phyloP scores from a whole-genome alignment of 768 basidiomycete species.

The Suillus decipiens region DNA sequence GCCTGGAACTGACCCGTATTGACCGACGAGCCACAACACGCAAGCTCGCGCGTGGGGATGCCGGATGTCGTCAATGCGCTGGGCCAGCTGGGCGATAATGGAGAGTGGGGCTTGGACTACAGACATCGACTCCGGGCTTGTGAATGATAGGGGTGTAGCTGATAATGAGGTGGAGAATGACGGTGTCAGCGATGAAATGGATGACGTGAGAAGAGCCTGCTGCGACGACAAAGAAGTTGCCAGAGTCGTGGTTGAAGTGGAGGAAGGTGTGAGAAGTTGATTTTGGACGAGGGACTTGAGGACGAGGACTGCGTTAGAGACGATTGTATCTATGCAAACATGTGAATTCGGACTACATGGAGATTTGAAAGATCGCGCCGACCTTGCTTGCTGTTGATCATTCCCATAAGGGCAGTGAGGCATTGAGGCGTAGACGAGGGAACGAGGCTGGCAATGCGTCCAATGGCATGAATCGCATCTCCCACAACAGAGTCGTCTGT shows the following conservation, averaged over 20 bases:
- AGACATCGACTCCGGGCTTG: conserved; percentile 11
- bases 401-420: conserved; percentile 70
- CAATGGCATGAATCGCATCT: conserved; percentile 77
- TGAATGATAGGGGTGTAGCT: conserved; percentile 21
- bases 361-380: conserved; percentile 23
- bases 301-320: conserved; percentile 80
- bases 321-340: conserved; percentile 62
- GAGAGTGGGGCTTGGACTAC: conserved; percentile 47
- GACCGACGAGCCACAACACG: conserved; percentile 91
- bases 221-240: conserved; percentile 8
- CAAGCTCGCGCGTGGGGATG: conserved; percentile 84
- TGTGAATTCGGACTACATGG: not conserved
- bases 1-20: conserved; percentile 60
- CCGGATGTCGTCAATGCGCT: conserved; percentile 74
- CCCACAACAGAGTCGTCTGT: conserved; percentile 69
- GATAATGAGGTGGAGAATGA: not conserved
- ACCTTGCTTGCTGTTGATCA: conserved; percentile 82
- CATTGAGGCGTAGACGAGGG: conserved; percentile 74
- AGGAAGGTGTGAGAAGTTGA: conserved; percentile 45
- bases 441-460: conserved; percentile 66
- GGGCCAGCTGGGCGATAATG: conserved; percentile 80
- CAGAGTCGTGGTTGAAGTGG: conserved; percentile 24
- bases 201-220: conserved; percentile 13
- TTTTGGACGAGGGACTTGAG: conserved; percentile 83
- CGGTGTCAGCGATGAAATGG: conserved; percentile 13